Percentiles rank a stretch among this genome's conserved stretches.
Evolutionary conservation across 1,284 basidiomycete species (phyloP).

Genomic region (Sanghuangporus baumii): DNA sequence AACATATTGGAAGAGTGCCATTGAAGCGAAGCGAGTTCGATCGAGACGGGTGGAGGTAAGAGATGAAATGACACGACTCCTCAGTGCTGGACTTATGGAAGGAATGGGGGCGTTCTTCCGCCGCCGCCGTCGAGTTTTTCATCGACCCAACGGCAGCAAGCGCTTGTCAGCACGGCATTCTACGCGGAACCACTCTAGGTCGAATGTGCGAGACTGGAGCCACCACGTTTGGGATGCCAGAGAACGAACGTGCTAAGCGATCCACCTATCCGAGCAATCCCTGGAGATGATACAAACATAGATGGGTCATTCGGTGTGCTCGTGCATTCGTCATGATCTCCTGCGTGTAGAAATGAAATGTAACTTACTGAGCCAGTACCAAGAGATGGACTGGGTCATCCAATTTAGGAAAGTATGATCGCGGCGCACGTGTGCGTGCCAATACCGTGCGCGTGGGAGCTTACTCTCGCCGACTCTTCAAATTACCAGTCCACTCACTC

Average conservation of each 20-base stretch:
- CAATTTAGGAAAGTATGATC: not conserved
- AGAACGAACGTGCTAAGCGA: not conserved
- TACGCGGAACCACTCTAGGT: not conserved
- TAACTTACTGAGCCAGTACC: not conserved
- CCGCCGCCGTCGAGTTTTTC: too few relatives aligned
- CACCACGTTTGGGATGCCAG: not conserved
- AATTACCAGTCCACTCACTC: not conserved
- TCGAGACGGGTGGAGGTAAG: not conserved
- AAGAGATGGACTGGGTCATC: not conserved
- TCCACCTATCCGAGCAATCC: not conserved
- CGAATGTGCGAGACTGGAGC: slow-evolving; percentile 3
- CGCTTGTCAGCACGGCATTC: not conserved
- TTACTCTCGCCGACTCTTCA: not conserved
- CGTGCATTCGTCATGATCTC: not conserved
- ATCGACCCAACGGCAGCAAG: not conserved
- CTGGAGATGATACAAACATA: not conserved
- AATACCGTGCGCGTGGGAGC: too few relatives aligned
- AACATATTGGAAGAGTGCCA: slow-evolving; percentile 1
- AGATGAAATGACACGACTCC: not conserved
- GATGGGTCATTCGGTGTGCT: not conserved
- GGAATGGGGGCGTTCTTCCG: not conserved
- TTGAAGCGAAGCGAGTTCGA: not conserved
- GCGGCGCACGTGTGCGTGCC: not conserved
- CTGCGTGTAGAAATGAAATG: not conserved
- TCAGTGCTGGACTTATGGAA: too few relatives aligned